A percentile compares a stretch with the other conserved stretches of the same genome.
phyloP scores from a whole-genome alignment of 2,329 filamentous ascomycete genomes.

The Xylaria sp. region DNA sequence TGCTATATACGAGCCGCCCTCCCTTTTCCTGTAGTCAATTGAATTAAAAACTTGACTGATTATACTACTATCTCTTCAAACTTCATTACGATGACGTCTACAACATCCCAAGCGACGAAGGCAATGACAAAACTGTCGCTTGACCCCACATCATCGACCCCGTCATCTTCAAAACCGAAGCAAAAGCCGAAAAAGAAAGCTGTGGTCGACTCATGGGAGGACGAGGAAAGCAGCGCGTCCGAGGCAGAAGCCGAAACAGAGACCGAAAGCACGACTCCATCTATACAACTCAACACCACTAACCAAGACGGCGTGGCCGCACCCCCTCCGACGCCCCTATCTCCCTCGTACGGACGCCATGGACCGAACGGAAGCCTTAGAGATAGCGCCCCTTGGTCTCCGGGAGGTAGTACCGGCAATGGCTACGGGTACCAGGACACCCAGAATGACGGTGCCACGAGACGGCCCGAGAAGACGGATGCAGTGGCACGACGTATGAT shows the following conservation, averaged over 20 bases:
- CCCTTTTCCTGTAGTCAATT: neutral
- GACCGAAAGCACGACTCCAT: constrained; percentile 41
- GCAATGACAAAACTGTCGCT: constrained; percentile 50
- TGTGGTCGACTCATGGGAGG: constrained; percentile 82
- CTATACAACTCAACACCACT: constrained; percentile 39
- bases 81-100: constrained; percentile 40
- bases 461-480: constrained; percentile 86
- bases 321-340: constrained; percentile 75
- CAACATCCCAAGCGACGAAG: constrained; percentile 39
- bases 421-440: constrained; percentile 17
- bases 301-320: constrained; percentile 56
- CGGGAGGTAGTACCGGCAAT: constrained; percentile 27
- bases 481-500: constrained; percentile 92
- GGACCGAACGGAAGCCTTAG: constrained; percentile 9
- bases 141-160: constrained; percentile 35
- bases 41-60: neutral
- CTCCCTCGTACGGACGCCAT: constrained; percentile 56
- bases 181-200: constrained; percentile 52
- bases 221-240: constrained; percentile 67
- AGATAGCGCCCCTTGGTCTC: constrained; percentile 32
- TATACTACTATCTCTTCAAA: neutral
- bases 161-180: constrained; percentile 32
- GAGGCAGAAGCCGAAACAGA: constrained; percentile 46
- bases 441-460: constrained; percentile 27
- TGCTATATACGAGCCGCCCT: neutral